Evolutionary conservation across 768 basidiomycete species (phyloP).

Genomic region (Pleurotus ostreatus): DNA sequence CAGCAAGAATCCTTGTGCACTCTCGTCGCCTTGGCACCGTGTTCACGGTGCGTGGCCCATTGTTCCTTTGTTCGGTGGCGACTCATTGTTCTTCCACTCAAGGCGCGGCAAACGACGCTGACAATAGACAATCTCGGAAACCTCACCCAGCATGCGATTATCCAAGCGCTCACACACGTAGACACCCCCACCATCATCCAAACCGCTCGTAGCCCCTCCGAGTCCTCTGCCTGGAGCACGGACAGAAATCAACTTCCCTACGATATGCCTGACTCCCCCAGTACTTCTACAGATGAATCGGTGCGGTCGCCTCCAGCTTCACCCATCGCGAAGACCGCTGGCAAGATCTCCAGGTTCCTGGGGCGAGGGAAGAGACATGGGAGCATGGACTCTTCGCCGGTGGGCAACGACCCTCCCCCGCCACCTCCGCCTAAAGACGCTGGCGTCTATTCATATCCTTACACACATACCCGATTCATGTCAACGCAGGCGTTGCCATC

Average conservation of each 20-base stretch:
- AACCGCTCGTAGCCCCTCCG: constrained; percentile 3
- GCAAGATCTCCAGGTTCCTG: constrained; percentile 30
- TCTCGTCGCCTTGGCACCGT: constrained; percentile 41
- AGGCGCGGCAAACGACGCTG: constrained; percentile 35
- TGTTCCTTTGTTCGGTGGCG: constrained; percentile 16
- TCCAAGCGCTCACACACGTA: constrained; percentile 31
- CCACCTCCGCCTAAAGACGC: constrained; percentile 47
- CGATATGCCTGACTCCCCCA: constrained; percentile 12
- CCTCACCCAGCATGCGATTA: constrained; percentile 32
- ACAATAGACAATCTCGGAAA: constrained; percentile 42
- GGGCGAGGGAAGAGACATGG: constrained; percentile 35
- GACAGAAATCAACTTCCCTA: constrained; percentile 6
- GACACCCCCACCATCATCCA: constrained; percentile 13
- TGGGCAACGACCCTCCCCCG: constrained; percentile 23
- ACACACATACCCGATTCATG: constrained; percentile 9
- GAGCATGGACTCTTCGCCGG: constrained; percentile 20
- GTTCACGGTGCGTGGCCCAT: constrained; percentile 36
- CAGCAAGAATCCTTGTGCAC: constrained; percentile 44
- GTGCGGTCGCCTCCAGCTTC: background rate
- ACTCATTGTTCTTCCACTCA: constrained; percentile 16
- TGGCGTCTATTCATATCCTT: constrained; percentile 14
- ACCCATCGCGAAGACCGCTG: constrained; percentile 14
- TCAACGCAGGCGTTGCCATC: constrained; percentile 9
- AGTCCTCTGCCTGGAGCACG: background rate
- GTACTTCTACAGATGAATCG: constrained; percentile 4